Evolutionary conservation across 78 protist genomes (phyloP).

Genomic region (Emiliania huxleyi): DNA sequence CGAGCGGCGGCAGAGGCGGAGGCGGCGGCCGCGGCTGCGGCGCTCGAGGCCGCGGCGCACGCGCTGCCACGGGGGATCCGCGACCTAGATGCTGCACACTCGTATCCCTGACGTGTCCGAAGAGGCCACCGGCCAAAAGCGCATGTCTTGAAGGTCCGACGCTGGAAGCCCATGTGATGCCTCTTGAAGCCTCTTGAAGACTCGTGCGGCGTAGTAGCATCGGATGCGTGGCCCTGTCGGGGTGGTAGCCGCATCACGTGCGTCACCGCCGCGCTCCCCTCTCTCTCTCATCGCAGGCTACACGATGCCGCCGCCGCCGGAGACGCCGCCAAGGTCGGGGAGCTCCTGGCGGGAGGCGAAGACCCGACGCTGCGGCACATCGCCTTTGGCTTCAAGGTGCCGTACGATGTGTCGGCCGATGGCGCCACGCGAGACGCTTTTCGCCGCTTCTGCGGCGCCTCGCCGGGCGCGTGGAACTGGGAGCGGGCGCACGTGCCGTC

Average conservation of each 20-base stretch:
- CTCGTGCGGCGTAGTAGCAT: too few species aligned
- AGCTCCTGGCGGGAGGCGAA: not conserved
- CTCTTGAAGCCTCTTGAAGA: too few species aligned
- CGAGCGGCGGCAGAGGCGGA: not conserved
- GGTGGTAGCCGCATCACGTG: too few species aligned
- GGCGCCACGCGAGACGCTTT: not conserved
- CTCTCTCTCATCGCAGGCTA: too few species aligned
- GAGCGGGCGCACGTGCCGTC: not conserved
- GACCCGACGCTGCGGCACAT: not conserved
- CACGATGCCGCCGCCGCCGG: not conserved
- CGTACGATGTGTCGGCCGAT: not conserved
- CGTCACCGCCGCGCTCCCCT: too few species aligned
- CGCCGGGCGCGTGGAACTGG: not conserved
- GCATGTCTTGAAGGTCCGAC: too few species aligned
- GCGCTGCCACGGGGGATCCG: not conserved
- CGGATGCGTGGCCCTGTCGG: too few species aligned
- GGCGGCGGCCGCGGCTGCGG: not conserved
- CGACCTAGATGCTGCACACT: too few species aligned
- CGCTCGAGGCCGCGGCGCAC: not conserved
- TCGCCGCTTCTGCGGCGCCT: not conserved
- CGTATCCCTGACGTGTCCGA: too few species aligned
- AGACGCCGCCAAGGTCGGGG: not conserved
- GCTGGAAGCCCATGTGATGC: too few species aligned
- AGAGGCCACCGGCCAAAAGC: too few species aligned
- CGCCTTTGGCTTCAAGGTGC: too few species aligned